Conservation (phyloP, 2,329 filamentous ascomycete genomes). For the Teratosphaeria gauchensis region DNA sequence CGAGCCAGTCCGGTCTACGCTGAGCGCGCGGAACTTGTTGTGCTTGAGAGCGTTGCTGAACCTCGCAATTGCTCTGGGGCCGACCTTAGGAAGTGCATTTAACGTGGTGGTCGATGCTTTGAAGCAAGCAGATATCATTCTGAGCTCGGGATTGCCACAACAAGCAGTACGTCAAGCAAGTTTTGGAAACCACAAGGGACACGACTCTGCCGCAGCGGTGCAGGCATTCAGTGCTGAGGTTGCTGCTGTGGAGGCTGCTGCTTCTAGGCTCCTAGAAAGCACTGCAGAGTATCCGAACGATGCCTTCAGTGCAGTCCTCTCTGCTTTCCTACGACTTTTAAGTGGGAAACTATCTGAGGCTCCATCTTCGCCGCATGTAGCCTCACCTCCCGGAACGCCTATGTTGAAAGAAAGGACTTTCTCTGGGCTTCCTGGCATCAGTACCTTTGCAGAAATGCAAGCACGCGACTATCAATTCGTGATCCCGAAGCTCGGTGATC, state of each 20-base stretch:
- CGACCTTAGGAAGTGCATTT: slow-evolving; percentile 78
- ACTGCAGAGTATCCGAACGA: slow-evolving; percentile 82
- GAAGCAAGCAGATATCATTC: slow-evolving; percentile 82
- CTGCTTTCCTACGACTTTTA: slow-evolving; percentile 64
- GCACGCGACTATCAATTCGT: slow-evolving; percentile 39
- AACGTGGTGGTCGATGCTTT: slow-evolving; percentile 84
- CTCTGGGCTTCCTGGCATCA: slow-evolving; percentile 36
- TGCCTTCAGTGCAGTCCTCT: slow-evolving; percentile 67
- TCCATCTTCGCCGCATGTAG: neutral
- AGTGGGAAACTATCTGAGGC: slow-evolving; percentile 20
- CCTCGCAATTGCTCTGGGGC: slow-evolving; percentile 84
- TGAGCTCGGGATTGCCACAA: slow-evolving; percentile 40
- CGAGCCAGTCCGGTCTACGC: slow-evolving; percentile 42
- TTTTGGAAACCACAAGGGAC: slow-evolving; percentile 11
- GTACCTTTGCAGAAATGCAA: slow-evolving; percentile 27
- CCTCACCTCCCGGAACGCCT: slow-evolving; percentile 22
- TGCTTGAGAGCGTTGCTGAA: slow-evolving; percentile 90
- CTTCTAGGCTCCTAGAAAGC: slow-evolving; percentile 78
- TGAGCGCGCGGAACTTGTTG: slow-evolving; percentile 82
- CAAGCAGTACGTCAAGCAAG: slow-evolving; percentile 16
- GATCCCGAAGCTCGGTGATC: slow-evolving; percentile 38
- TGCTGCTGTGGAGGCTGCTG: slow-evolving; percentile 78
- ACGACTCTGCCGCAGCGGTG: slow-evolving; percentile 18
- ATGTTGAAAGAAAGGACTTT: slow-evolving; percentile 22
- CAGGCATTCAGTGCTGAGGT: slow-evolving; percentile 60